Percentiles rank a stretch among this genome's conserved stretches.
phyloP scores from a whole-genome alignment of 1,139 yeast genomes.

The Diutina mesorugosa region DNA sequence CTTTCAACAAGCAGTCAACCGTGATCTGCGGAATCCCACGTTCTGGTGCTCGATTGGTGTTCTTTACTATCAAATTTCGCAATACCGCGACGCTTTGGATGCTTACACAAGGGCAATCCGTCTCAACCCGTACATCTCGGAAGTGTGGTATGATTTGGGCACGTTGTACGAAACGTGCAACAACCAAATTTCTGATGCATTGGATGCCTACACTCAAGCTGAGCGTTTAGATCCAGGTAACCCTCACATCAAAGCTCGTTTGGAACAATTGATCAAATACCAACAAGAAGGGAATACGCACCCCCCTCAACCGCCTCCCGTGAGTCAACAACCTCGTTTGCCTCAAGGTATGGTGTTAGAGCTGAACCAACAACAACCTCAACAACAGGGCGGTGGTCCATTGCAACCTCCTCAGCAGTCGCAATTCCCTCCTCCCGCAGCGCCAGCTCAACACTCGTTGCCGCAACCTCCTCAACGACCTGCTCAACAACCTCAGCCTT shows the following conservation, averaged over 20 bases:
- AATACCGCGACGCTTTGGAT: constrained; percentile 91
- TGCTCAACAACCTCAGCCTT: constrained; percentile 9
- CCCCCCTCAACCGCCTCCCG: constrained; percentile 58
- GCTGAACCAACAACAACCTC: constrained; percentile 21
- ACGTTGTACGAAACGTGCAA: constrained; percentile 94
- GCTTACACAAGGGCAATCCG: constrained; percentile 96
- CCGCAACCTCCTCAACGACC: constrained; percentile 11
- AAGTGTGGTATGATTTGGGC: constrained; percentile 97
- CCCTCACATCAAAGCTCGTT: constrained; percentile 85
- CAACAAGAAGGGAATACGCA: constrained; percentile 64
- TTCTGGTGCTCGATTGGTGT: constrained; percentile 99
- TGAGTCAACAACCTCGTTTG: constrained; percentile 43
- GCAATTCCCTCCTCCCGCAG: constrained; percentile 5
- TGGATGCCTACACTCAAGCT: constrained; percentile 94
- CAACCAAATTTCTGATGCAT: constrained; percentile 86
- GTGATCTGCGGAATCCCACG: constrained; percentile 93
- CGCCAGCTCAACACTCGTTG: constrained; percentile 3
- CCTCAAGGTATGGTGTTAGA: constrained; percentile 51
- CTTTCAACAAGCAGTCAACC: constrained; percentile 95
- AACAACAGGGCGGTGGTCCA: constrained; percentile 6
- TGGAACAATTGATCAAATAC: constrained; percentile 69
- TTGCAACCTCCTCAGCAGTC: constrained; percentile 4
- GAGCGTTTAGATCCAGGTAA: constrained; percentile 90
- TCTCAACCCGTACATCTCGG: constrained; percentile 88
- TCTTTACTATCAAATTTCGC: constrained; percentile 86